Percentiles rank a stretch among this genome's conserved stretches.
phyloP scores from a whole-genome alignment of 208 protist genomes.

The Leptomonas pyrrhocoris region DNA sequence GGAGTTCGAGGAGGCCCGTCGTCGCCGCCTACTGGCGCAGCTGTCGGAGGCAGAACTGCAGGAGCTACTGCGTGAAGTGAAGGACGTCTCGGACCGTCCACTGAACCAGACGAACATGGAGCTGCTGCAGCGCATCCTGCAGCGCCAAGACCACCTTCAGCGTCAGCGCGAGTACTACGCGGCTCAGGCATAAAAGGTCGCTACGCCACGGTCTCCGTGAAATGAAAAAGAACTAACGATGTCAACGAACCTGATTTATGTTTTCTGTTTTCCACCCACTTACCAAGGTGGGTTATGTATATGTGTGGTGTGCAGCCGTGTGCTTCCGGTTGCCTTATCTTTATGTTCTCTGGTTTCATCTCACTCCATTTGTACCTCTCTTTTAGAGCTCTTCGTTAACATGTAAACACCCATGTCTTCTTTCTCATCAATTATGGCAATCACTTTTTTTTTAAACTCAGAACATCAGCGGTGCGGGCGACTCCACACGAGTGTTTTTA shows the following conservation, averaged over 20 bases:
- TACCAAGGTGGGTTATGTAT: no score
- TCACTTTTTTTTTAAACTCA: no score
- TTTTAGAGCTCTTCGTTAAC: conserved; percentile 1
- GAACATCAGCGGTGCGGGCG: no score
- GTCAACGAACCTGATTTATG: not conserved
- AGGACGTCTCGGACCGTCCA: conserved; percentile 55
- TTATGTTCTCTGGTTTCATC: not conserved
- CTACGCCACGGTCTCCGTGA: not conserved
- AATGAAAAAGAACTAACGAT: not conserved
- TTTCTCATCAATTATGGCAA: no score
- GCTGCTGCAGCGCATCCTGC: conserved; percentile 55
- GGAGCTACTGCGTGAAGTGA: conserved; percentile 66
- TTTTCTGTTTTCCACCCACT: not conserved
- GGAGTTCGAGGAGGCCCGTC: conserved; percentile 37
- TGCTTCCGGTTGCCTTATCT: no score
- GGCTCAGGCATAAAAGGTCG: conserved; percentile 4
- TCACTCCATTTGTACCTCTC: conserved; percentile 1
- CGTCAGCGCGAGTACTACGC: conserved; percentile 45
- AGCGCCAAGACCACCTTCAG: conserved; percentile 60
- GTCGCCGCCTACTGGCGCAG: conserved; percentile 34
- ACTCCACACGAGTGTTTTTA: no score
- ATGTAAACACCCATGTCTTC: not conserved
- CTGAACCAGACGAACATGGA: conserved; percentile 85
- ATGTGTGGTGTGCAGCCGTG: no score
- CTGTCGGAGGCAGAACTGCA: conserved; percentile 60